Evolutionary conservation across 768 basidiomycete genomes (phyloP), one percentile per base, ranked within the genome.

Genomic region (Clavaria fumosa): DNA sequence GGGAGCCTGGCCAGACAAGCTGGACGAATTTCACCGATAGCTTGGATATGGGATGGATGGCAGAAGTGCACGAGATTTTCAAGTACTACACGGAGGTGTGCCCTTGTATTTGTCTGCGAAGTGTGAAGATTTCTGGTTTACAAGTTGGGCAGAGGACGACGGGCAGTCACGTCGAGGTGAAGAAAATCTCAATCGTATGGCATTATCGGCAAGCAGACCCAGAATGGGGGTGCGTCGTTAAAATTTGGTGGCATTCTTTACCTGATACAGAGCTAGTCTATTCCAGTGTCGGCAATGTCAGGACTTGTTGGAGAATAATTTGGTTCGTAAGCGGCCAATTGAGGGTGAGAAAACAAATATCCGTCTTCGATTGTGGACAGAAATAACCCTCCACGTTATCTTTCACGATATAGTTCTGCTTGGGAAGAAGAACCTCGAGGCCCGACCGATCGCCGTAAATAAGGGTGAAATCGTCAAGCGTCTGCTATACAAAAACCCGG

Each of bases 391-490:
- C 21, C 4, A n/a, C 22, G 14, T 7, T 11, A n/a, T 4, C 12
- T 31, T 35, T 12, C 33, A 17, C 12, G 31, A 36, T 27, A 1
- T 46, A 81, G 89, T 95, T 4, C 75, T 95, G 35, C 82, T 93
- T 21, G 93, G 93, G 14, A 99, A 99, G 69, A 96, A 96, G 75
- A 96, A 96, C 56, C 66, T 99, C 31, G 93, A 99, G 62, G 91
- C 96, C 15, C 75, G 93, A 43, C 93, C 90, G 3, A 68, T 91
- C 22, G 89, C 90, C 1, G 76, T 96, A 42, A 96, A 95, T 71
- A 97, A 99, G 74, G 93, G 93, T 37, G 93, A 97, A 64, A 96
- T 97, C 50, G 91, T 96, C 52, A 91, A 91, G 65, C 69, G 89
- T 32, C 76, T 97, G 42, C 53, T 95, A 40, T 97, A 91, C 67